Conservation (phyloP, 805 yeast genomes). For the Sugiyamaella mastotermitis region DNA sequence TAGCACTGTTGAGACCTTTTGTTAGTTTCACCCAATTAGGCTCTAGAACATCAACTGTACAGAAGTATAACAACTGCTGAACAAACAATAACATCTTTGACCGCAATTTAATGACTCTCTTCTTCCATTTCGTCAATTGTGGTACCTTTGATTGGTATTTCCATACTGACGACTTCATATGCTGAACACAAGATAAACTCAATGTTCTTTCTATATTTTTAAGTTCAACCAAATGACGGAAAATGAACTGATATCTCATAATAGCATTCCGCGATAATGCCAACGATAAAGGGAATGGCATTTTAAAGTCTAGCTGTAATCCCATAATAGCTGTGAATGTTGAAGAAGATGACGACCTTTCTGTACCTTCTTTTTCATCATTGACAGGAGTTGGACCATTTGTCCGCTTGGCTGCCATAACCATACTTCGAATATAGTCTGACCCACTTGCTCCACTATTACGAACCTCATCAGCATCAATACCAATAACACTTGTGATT, state of each 20-base stretch:
- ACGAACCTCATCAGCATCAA: conserved; percentile 25
- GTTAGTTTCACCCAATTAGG: conserved; percentile 42
- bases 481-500: conserved; percentile 31
- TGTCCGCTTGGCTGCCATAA: conserved; percentile 13
- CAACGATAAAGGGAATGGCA: conserved; percentile 85
- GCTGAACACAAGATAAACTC: conserved; percentile 67
- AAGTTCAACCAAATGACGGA: conserved; percentile 62
- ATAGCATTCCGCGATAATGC: conserved; percentile 64
- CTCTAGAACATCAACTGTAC: conserved; percentile 56
- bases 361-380: conserved; percentile 16
- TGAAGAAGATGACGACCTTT: conserved; percentile 10
- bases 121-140: conserved; percentile 44
- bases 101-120: conserved; percentile 29
- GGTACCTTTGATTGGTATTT: conserved; percentile 37
- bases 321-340: conserved; percentile 29
- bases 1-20: conserved; percentile 23
- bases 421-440: conserved; percentile 13
- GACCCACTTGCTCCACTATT: conserved; percentile 3
- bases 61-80: conserved; percentile 47
- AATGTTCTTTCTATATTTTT: conserved; percentile 55
- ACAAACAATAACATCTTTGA: conserved; percentile 51
- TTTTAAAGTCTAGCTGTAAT: conserved; percentile 32
- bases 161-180: conserved; percentile 65
- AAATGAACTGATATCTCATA: conserved; percentile 72
- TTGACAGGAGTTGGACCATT: conserved; percentile 6